A percentile compares a stretch with the other conserved stretches of the same genome.
phyloP scores from a whole-genome alignment of 305 asterid genomes.

The Stenogyne calaminthoides region DNA sequence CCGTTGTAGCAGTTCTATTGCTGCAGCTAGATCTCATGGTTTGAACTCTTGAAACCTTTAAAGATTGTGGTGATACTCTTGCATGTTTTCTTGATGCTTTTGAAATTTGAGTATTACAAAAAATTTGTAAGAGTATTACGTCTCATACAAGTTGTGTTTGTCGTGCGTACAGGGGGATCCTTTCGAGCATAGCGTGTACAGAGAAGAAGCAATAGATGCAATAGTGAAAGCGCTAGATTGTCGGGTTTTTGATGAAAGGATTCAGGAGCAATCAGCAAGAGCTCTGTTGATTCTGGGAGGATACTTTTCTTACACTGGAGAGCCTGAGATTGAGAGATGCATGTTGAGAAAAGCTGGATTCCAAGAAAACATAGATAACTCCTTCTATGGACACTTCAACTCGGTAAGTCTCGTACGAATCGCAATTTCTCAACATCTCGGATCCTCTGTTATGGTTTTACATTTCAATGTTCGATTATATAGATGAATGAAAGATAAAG shows the following conservation, averaged over 20 bases:
- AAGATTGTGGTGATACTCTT: no score
- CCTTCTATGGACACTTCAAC: constrained; percentile 19
- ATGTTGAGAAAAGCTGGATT: constrained; percentile 63
- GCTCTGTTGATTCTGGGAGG: constrained; percentile 73
- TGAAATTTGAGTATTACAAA: no score
- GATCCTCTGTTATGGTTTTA: no score
- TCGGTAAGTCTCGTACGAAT: constrained; percentile 35
- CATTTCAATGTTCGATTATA: no score
- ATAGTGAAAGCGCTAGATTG: no score
- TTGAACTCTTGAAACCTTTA: constrained; percentile 24
- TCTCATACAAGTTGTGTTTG: no score
- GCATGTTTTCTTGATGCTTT: no score
- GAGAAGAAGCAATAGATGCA: no score
- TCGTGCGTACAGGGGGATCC: constrained; percentile 57
- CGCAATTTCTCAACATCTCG: neutral
- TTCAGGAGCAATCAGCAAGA: no score
- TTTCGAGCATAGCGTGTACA: constrained; percentile 52
- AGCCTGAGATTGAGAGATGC: constrained; percentile 59
- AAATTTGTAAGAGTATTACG: no score
- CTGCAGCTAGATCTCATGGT: constrained; percentile 83
- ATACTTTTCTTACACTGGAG: constrained; percentile 71
- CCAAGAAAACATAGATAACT: constrained; percentile 23
- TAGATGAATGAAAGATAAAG: no score
- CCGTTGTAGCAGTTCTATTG: constrained; percentile 59
- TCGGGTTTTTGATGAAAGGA: no score